phyloP scores from a whole-genome alignment of 768 basidiomycete genomes.

The Tulasnella sp. region DNA sequence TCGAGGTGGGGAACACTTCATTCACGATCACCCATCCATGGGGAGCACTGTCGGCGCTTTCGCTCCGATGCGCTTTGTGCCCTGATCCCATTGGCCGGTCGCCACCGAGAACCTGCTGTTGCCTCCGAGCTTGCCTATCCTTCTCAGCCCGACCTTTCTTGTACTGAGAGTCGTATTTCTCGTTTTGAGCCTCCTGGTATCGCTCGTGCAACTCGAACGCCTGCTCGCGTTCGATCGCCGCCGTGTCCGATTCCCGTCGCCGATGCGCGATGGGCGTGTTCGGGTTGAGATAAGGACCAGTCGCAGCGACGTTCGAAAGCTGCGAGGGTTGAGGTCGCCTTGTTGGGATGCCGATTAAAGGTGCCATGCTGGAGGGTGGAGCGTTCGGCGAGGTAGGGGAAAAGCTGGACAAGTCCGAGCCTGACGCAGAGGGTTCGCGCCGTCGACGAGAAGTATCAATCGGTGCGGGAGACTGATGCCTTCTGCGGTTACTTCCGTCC shows the following conservation, averaged over 20 bases:
- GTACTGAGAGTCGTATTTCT: constrained; percentile 25
- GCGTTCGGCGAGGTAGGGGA: constrained; percentile 3
- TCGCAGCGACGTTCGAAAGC: constrained; percentile 16
- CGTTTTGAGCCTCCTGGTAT: constrained; percentile 13
- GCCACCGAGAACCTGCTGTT: constrained; percentile 20
- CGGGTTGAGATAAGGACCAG: constrained; percentile 28
- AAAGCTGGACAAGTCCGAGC: constrained; percentile 3
- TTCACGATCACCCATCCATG: constrained; percentile 8
- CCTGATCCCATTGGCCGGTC: not conserved
- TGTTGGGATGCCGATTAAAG: not conserved
- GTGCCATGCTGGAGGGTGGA: not conserved
- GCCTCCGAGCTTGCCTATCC: constrained; percentile 25
- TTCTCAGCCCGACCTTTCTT: constrained; percentile 24
- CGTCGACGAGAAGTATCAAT: constrained; percentile 31
- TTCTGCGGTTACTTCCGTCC: not conserved
- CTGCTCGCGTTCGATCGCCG: constrained; percentile 38
- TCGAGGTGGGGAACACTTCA: not conserved
- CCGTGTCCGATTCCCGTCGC: constrained; percentile 38
- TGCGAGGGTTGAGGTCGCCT: constrained; percentile 4
- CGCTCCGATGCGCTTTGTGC: constrained; percentile 4
- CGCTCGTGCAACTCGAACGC: constrained; percentile 32
- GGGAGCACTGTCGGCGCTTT: not conserved
- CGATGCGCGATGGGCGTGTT: constrained; percentile 26
- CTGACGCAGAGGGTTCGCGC: constrained; percentile 10
- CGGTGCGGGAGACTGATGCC: constrained; percentile 28